Evolutionary conservation across 1,284 basidiomycete genomes (phyloP), one percentile per base, ranked within the genome.

Genomic region (Ceratobasidium sp.): DNA sequence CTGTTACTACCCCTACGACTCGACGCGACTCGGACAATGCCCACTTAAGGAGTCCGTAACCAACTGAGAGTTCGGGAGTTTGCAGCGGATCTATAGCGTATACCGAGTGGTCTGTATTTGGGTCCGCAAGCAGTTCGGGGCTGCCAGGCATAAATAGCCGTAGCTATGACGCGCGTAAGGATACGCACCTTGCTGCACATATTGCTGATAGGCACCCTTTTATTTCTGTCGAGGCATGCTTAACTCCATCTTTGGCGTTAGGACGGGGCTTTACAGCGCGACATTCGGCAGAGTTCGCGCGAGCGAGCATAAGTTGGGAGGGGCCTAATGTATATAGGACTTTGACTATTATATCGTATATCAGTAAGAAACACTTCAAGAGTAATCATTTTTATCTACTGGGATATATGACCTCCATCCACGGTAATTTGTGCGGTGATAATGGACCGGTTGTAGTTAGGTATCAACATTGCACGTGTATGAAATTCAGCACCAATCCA

Each of bases 21-120:
- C 57, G 42, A 27, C 57, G 42, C 22, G 57, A 60, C 20, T 60
- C 57, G 17, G 57, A 38, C 43, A 60, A 13, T 6, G 49, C 31
- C 57, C 57, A 60, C 13, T 40, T 60, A 22, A 60, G 20, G 3
- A 60, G 20, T 4, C 57, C 57, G 13, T 43, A 31, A 27, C 57
- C 57, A 25, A 60, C 57, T 43, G 49, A 47, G 29, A 60, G 57
- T 20, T 60, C 57, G 17, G 57, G 57, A 3, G 31, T 35, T 22
- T 60, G 57, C 8, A 60, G 57, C 22, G 57, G 57, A 31, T 60
- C 57, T 1, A 60, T 40, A 8, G 57, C 57, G 57, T 60, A 60
- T 7, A 60, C 57, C 25, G 57, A 60, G 32, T 60, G 43, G 43
- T 60, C 57, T 6, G 57, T 35, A 8, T 43, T 40, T 6, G 57